Percentiles rank a stretch among this genome's conserved stretches.
These are phyloP conservation scores for Hericium rajendrae DNA, from an alignment of 768 basidiomycete species.

Conservation along the genomic window DNA sequence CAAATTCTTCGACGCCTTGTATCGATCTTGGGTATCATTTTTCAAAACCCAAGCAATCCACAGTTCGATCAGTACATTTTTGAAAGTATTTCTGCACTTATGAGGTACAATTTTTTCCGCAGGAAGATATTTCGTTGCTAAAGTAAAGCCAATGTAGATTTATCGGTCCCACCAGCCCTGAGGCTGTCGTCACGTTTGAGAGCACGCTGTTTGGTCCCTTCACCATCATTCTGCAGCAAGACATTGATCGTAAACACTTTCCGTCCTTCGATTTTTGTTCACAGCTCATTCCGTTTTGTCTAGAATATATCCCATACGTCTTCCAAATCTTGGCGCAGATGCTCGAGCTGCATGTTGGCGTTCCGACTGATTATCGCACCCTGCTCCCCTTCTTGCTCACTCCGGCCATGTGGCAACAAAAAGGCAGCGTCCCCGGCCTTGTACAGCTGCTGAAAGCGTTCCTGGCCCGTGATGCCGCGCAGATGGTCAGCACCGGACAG, in stretches of 20 bases:
- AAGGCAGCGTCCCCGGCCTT: slow-evolving; percentile 90
- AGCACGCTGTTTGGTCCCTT: slow-evolving; percentile 76
- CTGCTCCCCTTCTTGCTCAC: slow-evolving; percentile 79
- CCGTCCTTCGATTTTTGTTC: background rate
- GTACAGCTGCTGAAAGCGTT: slow-evolving; percentile 83
- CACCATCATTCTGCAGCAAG: slow-evolving; percentile 79
- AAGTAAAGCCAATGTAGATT: slow-evolving; percentile 40
- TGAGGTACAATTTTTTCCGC: slow-evolving; percentile 44
- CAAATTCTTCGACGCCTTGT: slow-evolving; percentile 66
- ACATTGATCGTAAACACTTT: slow-evolving; percentile 71
- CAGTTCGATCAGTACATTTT: slow-evolving; percentile 97
- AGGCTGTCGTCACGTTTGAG: slow-evolving; percentile 70
- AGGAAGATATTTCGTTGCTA: background rate
- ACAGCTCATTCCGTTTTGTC: background rate
- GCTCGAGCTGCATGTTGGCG: slow-evolving; percentile 67
- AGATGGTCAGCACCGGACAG: slow-evolving; percentile 65
- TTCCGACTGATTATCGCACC: slow-evolving; percentile 70
- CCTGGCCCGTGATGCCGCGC: slow-evolving; percentile 55
- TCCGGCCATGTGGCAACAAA: slow-evolving; percentile 83
- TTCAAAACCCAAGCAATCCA: slow-evolving; percentile 95
- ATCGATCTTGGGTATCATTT: slow-evolving; percentile 75
- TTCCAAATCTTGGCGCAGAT: slow-evolving; percentile 97
- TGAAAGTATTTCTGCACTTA: slow-evolving; percentile 89
- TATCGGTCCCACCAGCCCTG: slow-evolving; percentile 60
- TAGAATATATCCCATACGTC: slow-evolving; percentile 95